phyloP scores from a whole-genome alignment of 768 basidiomycete species.

The Leucocoprinus leucothites region DNA sequence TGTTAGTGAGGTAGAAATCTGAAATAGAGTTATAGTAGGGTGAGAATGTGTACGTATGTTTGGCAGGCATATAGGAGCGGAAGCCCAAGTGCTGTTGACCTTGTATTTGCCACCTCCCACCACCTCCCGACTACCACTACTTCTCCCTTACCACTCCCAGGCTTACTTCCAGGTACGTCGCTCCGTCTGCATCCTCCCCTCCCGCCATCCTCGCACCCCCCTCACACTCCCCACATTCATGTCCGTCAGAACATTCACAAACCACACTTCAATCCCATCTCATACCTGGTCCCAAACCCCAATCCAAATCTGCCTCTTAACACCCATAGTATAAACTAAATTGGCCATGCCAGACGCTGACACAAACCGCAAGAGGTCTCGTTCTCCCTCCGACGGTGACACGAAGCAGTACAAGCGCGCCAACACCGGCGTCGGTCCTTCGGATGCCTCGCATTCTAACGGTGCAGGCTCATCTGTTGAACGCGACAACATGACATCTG shows the following conservation, averaged over 20 bases:
- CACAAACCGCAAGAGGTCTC: conserved; percentile 81
- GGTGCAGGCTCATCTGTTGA: conserved; percentile 47
- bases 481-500: conserved; percentile 61
- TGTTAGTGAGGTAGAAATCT: conserved; percentile 13
- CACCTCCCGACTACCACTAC: not conserved
- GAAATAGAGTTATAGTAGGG: not conserved
- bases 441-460: conserved; percentile 60
- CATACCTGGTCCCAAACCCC: conserved; percentile 38
- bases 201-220: conserved; percentile 57
- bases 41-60: conserved; percentile 25
- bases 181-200: conserved; percentile 18
- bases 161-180: conserved; percentile 26
- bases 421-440: conserved; percentile 70
- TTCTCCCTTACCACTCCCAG: conserved; percentile 4
- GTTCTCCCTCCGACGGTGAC: conserved; percentile 80
- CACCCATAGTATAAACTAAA: conserved; percentile 41
- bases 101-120: conserved; percentile 15
- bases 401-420: conserved; percentile 80
- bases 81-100: conserved; percentile 5
- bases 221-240: conserved; percentile 52
- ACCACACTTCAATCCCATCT: conserved; percentile 27
- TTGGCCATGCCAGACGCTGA: conserved; percentile 86
- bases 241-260: conserved; percentile 42
- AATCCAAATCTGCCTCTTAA: conserved; percentile 28
- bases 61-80: conserved; percentile 15